phyloP scores from a whole-genome alignment of 2,329 filamentous ascomycete species.

The Sporothrix dimorphospora region DNA sequence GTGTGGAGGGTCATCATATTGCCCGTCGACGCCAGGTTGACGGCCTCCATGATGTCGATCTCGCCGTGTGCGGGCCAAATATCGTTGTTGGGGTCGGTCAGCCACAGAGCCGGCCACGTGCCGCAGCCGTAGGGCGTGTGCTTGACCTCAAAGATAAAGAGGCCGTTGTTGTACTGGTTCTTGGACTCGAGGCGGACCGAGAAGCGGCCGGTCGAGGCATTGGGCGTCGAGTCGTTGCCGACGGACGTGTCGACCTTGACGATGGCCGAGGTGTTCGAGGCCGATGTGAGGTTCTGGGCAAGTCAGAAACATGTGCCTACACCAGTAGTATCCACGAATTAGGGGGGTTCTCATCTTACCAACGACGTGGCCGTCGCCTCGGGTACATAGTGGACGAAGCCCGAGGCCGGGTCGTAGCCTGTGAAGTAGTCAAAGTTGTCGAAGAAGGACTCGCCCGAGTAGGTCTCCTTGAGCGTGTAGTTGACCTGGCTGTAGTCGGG shows the following conservation, averaged over 20 bases:
- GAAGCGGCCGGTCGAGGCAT: conserved; percentile 62
- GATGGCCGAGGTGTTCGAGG: conserved; percentile 56
- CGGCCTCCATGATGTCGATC: conserved; percentile 51
- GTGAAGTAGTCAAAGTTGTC: conserved; percentile 59
- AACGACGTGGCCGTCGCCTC: conserved; percentile 45
- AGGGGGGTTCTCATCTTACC: too few species aligned
- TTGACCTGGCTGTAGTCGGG: conserved; percentile 53
- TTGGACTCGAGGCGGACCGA: conserved; percentile 67
- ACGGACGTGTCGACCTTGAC: conserved; percentile 65
- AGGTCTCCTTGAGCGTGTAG: conserved; percentile 55
- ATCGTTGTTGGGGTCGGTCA: conserved; percentile 58
- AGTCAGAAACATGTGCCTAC: neutral
- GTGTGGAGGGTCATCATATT: conserved; percentile 66
- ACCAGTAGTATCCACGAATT: too few species aligned
- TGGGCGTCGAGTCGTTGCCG: conserved; percentile 49
- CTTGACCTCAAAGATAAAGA: conserved; percentile 69
- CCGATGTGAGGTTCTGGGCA: conserved; percentile 64
- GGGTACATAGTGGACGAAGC: conserved; percentile 60
- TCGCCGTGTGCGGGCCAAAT: conserved; percentile 51
- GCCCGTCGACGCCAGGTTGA: conserved; percentile 51
- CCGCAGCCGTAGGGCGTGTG: conserved; percentile 67
- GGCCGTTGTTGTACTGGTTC: conserved; percentile 60
- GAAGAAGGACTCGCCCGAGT: conserved; percentile 55
- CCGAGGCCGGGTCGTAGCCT: conserved; percentile 54
- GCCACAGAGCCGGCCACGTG: conserved; percentile 69